Conservation (phyloP, 1,139 yeast species). For the Pichia sp. region DNA sequence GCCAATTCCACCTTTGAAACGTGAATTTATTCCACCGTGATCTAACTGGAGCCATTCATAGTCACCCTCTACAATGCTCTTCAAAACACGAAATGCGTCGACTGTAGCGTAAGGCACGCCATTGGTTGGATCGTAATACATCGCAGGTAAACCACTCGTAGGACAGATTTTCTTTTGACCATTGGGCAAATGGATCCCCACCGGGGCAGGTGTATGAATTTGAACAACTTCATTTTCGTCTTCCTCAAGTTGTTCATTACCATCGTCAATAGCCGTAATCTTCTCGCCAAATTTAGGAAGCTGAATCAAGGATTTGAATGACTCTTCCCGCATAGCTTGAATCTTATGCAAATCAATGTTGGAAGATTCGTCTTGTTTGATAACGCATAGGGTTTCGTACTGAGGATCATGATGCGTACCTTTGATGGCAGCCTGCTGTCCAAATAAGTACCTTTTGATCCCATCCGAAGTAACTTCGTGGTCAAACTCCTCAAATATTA, state of each 20-base stretch:
- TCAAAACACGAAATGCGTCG: constrained; percentile 69
- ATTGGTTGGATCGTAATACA: constrained; percentile 80
- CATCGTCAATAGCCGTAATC: constrained; percentile 36
- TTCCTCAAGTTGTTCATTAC: constrained; percentile 28
- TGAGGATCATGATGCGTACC: constrained; percentile 52
- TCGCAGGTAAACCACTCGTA: constrained; percentile 73
- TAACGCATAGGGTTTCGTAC: constrained; percentile 50
- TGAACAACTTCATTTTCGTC: constrained; percentile 43
- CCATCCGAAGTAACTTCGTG: constrained; percentile 34
- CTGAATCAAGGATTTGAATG: constrained; percentile 48
- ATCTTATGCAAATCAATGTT: constrained; percentile 26
- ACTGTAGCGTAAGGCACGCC: constrained; percentile 84
- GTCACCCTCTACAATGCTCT: constrained; percentile 60
- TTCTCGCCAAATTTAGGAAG: constrained; percentile 66
- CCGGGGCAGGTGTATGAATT: constrained; percentile 62
- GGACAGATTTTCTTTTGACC: constrained; percentile 68
- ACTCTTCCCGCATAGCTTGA: constrained; percentile 32
- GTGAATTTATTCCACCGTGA: constrained; percentile 68
- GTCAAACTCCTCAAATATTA: constrained; percentile 45
- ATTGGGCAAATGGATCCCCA: constrained; percentile 70
- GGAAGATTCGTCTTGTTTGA: constrained; percentile 39
- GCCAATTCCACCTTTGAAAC: constrained; percentile 60
- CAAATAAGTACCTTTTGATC: constrained; percentile 51
- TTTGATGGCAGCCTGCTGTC: constrained; percentile 52
- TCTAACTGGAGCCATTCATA: constrained; percentile 67